phyloP scores from a whole-genome alignment of 176 grass and related monocot genomes.

The Paspalum vaginatum region DNA sequence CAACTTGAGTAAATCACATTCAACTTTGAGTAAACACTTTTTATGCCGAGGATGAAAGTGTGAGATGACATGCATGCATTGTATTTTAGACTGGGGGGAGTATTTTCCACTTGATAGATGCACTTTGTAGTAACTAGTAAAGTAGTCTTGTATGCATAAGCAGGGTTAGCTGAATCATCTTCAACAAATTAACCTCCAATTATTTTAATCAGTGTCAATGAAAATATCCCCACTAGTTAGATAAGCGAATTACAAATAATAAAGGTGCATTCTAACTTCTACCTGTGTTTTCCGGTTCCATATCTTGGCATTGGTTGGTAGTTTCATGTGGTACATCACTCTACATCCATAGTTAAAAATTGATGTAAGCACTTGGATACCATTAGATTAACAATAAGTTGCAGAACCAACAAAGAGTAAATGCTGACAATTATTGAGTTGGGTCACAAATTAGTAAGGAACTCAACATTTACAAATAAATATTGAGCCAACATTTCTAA shows the following conservation, averaged over 20 bases:
- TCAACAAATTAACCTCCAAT: slow-evolving; percentile 9
- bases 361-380: slow-evolving; percentile 24
- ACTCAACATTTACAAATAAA: not conserved
- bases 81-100: not conserved
- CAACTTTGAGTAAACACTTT: not conserved
- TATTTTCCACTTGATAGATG: not conserved
- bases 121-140: not conserved
- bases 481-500: slow-evolving; percentile 10
- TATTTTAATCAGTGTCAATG: not conserved
- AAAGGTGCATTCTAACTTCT: slow-evolving; percentile 14
- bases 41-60: not conserved
- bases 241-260: not conserved
- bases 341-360: slow-evolving; percentile 44
- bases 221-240: not conserved
- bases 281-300: slow-evolving; percentile 43
- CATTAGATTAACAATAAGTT: slow-evolving; percentile 33
- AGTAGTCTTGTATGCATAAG: slow-evolving; percentile 5
- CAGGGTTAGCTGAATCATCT: not conserved
- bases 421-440: not conserved
- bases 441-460: not conserved
- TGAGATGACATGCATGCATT: not conserved
- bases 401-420: slow-evolving; percentile 25
- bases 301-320: slow-evolving; percentile 31
- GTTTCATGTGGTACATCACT: slow-evolving; percentile 23
- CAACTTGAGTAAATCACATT: not conserved